phyloP scores from a whole-genome alignment of 2,329 filamentous ascomycete genomes.

The Penicillium sp. region DNA sequence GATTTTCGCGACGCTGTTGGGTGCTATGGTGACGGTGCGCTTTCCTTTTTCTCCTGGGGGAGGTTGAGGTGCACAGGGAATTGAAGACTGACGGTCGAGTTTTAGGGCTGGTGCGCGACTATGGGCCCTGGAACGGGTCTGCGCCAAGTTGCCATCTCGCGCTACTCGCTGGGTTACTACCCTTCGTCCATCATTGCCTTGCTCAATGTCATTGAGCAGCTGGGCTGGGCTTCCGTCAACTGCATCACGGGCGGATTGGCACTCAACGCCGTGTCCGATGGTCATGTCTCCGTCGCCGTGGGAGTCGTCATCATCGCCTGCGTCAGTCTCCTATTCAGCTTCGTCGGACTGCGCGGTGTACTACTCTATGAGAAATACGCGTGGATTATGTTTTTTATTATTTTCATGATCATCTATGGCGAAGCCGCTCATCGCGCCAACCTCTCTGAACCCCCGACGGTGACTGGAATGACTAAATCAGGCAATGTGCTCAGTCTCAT shows the following conservation, averaged over 20 bases:
- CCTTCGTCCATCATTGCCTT: constrained; percentile 51
- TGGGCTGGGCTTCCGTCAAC: constrained; percentile 31
- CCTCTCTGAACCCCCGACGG: constrained; percentile 34
- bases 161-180: constrained; percentile 53
- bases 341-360: constrained; percentile 29
- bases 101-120: constrained; percentile 50
- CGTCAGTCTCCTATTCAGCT: constrained; percentile 27
- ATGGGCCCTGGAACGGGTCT: constrained; percentile 52
- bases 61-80: not conserved
- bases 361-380: constrained; percentile 33
- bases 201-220: constrained; percentile 36
- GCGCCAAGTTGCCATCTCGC: constrained; percentile 51
- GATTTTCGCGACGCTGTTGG: constrained; percentile 49
- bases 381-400: constrained; percentile 33
- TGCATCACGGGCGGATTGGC: constrained; percentile 35
- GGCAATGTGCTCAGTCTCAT: constrained; percentile 39
- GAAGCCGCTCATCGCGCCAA: constrained; percentile 46
- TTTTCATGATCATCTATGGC: constrained; percentile 51
- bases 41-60: not conserved
- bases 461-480: constrained; percentile 28
- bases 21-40: constrained; percentile 28
- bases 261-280: constrained; percentile 34
- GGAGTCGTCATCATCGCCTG: constrained; percentile 33
- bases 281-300: constrained; percentile 27
- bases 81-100: not conserved